A percentile compares a stretch with the other conserved stretches of the same genome.
phyloP scores from a whole-genome alignment of 352 stramenopile species.

The Pythium folliculosum region DNA sequence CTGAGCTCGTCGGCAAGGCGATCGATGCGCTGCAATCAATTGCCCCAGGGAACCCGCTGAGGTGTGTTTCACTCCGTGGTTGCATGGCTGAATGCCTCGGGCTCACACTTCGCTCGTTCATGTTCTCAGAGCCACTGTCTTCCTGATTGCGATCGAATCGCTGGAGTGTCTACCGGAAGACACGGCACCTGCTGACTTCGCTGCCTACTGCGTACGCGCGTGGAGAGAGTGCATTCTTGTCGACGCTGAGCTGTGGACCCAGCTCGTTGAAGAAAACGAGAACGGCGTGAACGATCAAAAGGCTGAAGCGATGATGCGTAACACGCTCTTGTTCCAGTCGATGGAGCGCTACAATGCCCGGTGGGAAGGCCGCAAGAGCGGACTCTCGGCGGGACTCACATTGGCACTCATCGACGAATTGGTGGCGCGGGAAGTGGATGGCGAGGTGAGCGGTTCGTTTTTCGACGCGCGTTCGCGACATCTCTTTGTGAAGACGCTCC shows the following conservation, averaged over 20 bases:
- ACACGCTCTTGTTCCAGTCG: slow-evolving; percentile 66
- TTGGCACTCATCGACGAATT: slow-evolving; percentile 67
- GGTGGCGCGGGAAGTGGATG: slow-evolving; percentile 50
- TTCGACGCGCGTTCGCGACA: slow-evolving; percentile 58
- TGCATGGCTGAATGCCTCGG: background rate
- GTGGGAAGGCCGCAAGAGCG: slow-evolving; percentile 21
- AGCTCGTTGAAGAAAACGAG: slow-evolving; percentile 50
- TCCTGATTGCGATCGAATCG: slow-evolving; percentile 71
- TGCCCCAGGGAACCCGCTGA: slow-evolving; percentile 51
- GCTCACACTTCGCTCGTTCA: background rate
- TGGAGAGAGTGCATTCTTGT: slow-evolving; percentile 62
- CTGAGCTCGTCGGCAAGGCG: slow-evolving; percentile 51
- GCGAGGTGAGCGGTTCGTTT: slow-evolving; percentile 33
- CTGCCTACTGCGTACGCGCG: slow-evolving; percentile 41
- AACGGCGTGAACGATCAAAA: slow-evolving; percentile 64
- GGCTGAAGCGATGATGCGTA: slow-evolving; percentile 62
- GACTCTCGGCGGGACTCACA: slow-evolving; percentile 40
- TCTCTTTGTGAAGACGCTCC: slow-evolving; percentile 76
- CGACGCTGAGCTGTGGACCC: slow-evolving; percentile 63
- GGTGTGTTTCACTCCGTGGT: slow-evolving; percentile 29
- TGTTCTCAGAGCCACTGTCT: slow-evolving; percentile 54
- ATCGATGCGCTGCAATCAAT: slow-evolving; percentile 48
- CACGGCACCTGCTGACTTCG: slow-evolving; percentile 38
- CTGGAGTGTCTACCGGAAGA: slow-evolving; percentile 54
- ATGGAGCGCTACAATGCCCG: slow-evolving; percentile 56